Conservation (phyloP, 768 basidiomycete species). For the Rhizopogon vesiculosus region DNA sequence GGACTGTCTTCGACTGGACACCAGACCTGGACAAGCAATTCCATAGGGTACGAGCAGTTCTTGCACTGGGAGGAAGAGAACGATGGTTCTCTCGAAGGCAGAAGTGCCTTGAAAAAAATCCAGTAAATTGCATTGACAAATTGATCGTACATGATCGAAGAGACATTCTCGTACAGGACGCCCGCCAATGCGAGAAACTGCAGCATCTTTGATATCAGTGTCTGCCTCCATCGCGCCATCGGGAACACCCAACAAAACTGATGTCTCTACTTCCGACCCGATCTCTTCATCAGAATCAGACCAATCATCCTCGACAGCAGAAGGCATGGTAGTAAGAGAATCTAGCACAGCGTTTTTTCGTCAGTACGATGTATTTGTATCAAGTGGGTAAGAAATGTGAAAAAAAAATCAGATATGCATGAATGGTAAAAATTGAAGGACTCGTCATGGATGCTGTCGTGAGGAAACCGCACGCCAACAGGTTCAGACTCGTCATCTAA, state of each 20-base stretch:
- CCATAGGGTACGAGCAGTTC: slow-evolving; percentile 68
- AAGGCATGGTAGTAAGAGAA: slow-evolving; percentile 33
- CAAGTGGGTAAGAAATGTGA: neutral
- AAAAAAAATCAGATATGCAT: slow-evolving; percentile 73
- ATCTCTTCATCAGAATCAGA: slow-evolving; percentile 77
- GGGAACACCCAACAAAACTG: slow-evolving; percentile 75
- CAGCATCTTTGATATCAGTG: slow-evolving; percentile 64
- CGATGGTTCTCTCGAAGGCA: slow-evolving; percentile 58
- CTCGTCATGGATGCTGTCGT: slow-evolving; percentile 56
- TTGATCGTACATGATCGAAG: slow-evolving; percentile 43
- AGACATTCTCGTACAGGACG: slow-evolving; percentile 71
- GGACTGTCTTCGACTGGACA: slow-evolving; percentile 84
- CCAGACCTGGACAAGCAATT: slow-evolving; percentile 84
- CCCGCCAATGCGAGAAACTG: slow-evolving; percentile 88
- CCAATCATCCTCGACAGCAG: slow-evolving; percentile 54
- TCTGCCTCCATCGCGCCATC: slow-evolving; percentile 62
- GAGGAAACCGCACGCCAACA: slow-evolving; percentile 56
- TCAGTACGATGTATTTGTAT: slow-evolving; percentile 6
- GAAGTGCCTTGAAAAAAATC: slow-evolving; percentile 60
- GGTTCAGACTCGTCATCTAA: slow-evolving; percentile 84
- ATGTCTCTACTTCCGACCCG: slow-evolving; percentile 54
- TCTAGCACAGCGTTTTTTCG: slow-evolving; percentile 2
- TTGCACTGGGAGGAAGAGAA: slow-evolving; percentile 66
- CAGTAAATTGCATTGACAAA: slow-evolving; percentile 40
- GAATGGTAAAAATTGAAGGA: slow-evolving; percentile 74